A percentile compares a stretch with the other conserved stretches of the same genome.
These are phyloP conservation scores for Edaphochlamys debaryana DNA, from an alignment of 139 green algal species.

Conservation along the genomic window DNA sequence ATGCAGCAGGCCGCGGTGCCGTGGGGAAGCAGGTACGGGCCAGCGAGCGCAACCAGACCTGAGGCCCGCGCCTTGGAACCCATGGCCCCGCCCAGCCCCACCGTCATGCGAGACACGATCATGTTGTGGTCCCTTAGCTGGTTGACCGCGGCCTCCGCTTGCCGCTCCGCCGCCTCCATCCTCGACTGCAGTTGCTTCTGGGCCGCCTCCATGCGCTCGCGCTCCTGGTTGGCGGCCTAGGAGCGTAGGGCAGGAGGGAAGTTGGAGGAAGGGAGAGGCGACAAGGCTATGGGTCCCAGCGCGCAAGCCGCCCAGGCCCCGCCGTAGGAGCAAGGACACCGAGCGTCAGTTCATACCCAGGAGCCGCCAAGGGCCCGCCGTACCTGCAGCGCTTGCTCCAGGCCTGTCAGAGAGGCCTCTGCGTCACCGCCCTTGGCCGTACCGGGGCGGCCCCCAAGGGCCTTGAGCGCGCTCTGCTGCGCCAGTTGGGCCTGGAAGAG, in stretches of 20 bases:
- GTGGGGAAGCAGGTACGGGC: too few relatives aligned
- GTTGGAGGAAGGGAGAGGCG: too few relatives aligned
- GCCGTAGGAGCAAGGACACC: too few relatives aligned
- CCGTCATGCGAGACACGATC: not conserved
- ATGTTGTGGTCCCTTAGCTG: constrained; percentile 33
- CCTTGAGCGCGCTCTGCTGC: not conserved
- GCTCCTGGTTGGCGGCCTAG: constrained; percentile 6
- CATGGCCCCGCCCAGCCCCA: not conserved
- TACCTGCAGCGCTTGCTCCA: constrained; percentile 56
- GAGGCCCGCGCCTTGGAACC: too few relatives aligned
- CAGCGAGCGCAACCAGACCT: too few relatives aligned
- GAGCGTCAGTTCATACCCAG: too few relatives aligned
- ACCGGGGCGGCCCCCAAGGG: too few relatives aligned
- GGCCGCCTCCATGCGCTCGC: constrained; percentile 10
- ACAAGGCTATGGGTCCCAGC: too few relatives aligned
- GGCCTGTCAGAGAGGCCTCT: constrained; percentile 3
- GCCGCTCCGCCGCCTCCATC: constrained; percentile 44
- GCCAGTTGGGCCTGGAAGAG: not conserved
- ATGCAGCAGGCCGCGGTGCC: too few relatives aligned
- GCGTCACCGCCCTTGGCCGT: not conserved
- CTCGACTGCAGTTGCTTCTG: constrained; percentile 70
- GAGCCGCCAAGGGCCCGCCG: too few relatives aligned
- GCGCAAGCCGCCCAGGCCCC: too few relatives aligned
- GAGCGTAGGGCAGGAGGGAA: too few relatives aligned
- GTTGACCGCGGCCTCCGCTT: constrained; percentile 33